Conservation (phyloP, 495 filamentous ascomycete genomes). For the Neurospora sp. region DNA sequence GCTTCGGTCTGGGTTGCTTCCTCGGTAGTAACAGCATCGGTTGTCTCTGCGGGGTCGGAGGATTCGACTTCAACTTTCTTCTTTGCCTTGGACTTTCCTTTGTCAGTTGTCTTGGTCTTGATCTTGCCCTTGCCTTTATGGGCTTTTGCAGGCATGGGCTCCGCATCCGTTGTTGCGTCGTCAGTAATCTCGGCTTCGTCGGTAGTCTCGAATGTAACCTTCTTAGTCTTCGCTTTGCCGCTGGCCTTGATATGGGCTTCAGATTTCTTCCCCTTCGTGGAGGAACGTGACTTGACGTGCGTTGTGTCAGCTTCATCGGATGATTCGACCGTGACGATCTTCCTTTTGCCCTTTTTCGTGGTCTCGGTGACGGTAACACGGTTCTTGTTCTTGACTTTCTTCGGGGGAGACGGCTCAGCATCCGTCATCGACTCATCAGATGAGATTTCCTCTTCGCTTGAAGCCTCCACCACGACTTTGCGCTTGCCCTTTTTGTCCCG, state of each 20-base stretch:
- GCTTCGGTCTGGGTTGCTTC: background rate
- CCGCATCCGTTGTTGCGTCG: background rate
- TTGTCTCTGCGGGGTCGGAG: background rate
- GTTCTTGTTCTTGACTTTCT: background rate
- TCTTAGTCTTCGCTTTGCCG: background rate
- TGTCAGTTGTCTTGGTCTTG: background rate
- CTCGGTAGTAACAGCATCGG: background rate
- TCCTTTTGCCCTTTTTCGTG: background rate
- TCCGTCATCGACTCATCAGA: background rate
- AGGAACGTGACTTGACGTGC: background rate
- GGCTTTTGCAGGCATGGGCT: background rate
- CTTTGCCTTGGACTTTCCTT: background rate
- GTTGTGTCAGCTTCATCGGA: background rate
- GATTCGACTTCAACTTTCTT: background rate
- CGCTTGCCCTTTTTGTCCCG: background rate
- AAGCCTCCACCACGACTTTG: background rate
- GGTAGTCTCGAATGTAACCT: background rate
- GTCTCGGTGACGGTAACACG: background rate
- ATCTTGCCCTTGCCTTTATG: background rate
- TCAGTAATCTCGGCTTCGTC: background rate
- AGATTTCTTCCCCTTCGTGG: background rate
- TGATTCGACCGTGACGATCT: background rate
- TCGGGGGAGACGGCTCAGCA: background rate
- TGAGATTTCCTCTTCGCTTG: background rate
- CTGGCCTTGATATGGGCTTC: background rate